Evolutionary conservation across 352 stramenopile species (phyloP).

Genomic region (Globisporangium apiculatum): DNA sequence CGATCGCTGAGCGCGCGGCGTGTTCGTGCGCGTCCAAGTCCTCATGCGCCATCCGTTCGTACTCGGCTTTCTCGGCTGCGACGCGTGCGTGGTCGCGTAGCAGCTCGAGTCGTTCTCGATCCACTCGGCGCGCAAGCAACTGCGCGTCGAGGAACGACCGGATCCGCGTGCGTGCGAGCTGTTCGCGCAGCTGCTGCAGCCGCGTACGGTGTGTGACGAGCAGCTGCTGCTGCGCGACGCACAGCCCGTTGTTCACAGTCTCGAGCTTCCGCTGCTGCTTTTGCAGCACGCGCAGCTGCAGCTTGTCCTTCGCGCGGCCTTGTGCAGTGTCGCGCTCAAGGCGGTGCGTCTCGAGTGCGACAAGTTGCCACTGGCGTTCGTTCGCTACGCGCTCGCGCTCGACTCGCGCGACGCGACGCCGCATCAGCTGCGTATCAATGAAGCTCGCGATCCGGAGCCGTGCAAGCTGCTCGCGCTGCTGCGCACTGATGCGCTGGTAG

Average conservation of each 20-base stretch:
- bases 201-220: constrained; percentile 13
- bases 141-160: constrained; percentile 27
- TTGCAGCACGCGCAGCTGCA: constrained; percentile 29
- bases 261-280: constrained; percentile 20
- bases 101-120: constrained; percentile 10
- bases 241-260: constrained; percentile 1
- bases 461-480: constrained; percentile 17
- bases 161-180: constrained; percentile 22
- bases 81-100: constrained; percentile 14
- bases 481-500: constrained; percentile 19
- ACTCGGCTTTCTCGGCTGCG: constrained; percentile 25
- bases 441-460: constrained; percentile 35
- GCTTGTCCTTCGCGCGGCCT: constrained; percentile 15
- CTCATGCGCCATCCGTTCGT: constrained; percentile 28
- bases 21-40: constrained; percentile 22
- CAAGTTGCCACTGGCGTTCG: constrained; percentile 11
- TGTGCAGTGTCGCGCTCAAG: constrained; percentile 15
- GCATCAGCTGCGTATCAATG: constrained; percentile 20
- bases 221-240: constrained; percentile 1
- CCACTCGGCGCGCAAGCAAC: constrained; percentile 10
- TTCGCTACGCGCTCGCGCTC: constrained; percentile 14
- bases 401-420: constrained; percentile 18
- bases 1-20: constrained; percentile 6
- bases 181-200: constrained; percentile 12
- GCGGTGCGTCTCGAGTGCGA: constrained; percentile 14